These are phyloP conservation scores for Pseudocercospora fuligena DNA, from an alignment of 2,329 filamentous ascomycete genomes.

Conservation along the genomic window DNA sequence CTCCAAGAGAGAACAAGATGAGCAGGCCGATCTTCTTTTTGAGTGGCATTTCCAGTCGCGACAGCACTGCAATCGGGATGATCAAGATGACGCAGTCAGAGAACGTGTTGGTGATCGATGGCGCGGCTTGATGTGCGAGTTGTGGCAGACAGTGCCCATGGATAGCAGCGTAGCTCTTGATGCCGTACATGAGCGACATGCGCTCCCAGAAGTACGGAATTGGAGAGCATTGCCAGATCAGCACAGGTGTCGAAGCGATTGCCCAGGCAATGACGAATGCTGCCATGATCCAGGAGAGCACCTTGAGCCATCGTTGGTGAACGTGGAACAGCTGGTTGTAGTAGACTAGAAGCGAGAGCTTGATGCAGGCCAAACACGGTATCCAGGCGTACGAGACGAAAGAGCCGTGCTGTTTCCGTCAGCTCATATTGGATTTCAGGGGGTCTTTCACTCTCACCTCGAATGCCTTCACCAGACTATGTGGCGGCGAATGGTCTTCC, in stretches of 20 bases:
- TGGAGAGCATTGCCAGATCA: constrained; percentile 1
- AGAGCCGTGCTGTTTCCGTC: neutral
- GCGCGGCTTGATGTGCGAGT: neutral
- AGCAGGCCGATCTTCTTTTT: neutral
- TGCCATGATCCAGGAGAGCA: neutral
- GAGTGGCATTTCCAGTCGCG: neutral
- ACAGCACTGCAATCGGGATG: neutral
- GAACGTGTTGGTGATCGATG: constrained; percentile 1
- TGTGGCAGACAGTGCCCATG: neutral
- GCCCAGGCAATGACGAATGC: neutral
- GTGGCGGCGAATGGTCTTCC: neutral
- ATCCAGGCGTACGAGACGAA: neutral
- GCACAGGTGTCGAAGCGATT: neutral
- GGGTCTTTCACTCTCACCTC: neutral
- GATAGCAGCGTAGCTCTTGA: neutral
- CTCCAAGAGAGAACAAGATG: constrained; percentile 5
- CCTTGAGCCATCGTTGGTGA: neutral
- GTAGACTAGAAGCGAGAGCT: constrained; percentile 4
- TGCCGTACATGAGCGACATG: constrained; percentile 2
- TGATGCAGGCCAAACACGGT: neutral
- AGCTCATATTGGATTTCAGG: neutral
- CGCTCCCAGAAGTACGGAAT: constrained; percentile 7
- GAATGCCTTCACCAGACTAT: neutral
- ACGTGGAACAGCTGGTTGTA: constrained; percentile 3
- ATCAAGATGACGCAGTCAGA: neutral